Conservation (phyloP, 371 early-diverging fungal genomes). For the Haplosporangium sp. region DNA sequence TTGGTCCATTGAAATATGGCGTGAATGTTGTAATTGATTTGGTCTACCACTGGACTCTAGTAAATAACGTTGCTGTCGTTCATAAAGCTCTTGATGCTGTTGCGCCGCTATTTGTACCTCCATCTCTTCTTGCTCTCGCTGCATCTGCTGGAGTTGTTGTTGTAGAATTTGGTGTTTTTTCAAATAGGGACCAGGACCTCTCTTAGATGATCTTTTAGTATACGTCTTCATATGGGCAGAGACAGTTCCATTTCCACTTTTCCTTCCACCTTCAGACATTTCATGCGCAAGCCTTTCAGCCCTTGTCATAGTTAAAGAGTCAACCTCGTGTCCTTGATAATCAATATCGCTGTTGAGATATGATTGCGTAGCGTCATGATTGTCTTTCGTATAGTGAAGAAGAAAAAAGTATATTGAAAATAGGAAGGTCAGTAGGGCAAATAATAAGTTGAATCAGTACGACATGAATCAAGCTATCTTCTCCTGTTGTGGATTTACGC, state of each 20-base stretch:
- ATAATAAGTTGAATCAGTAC: background rate
- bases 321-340: background rate
- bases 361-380: background rate
- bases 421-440: background rate
- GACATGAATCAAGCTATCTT: background rate
- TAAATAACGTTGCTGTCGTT: slow-evolving; percentile 5
- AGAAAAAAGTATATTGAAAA: no score
- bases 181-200: slow-evolving; percentile 24
- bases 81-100: slow-evolving; percentile 3
- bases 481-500: background rate
- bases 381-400: background rate
- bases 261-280: background rate
- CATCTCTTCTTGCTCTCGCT: slow-evolving; percentile 37
- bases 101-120: slow-evolving; percentile 13
- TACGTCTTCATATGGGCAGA: slow-evolving; percentile 6
- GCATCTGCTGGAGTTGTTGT: slow-evolving; percentile 42
- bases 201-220: slow-evolving; percentile 5
- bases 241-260: background rate
- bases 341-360: background rate
- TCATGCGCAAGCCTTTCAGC: background rate
- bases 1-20: background rate
- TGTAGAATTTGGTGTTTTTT: slow-evolving; percentile 50
- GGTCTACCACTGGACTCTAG: background rate
- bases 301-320: background rate
- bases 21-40: slow-evolving; percentile 3